Evolutionary conservation across 192 early-diverging fungal genomes (phyloP), one percentile per base, ranked within the genome.

Genomic region (Allomyces javanicus): DNA sequence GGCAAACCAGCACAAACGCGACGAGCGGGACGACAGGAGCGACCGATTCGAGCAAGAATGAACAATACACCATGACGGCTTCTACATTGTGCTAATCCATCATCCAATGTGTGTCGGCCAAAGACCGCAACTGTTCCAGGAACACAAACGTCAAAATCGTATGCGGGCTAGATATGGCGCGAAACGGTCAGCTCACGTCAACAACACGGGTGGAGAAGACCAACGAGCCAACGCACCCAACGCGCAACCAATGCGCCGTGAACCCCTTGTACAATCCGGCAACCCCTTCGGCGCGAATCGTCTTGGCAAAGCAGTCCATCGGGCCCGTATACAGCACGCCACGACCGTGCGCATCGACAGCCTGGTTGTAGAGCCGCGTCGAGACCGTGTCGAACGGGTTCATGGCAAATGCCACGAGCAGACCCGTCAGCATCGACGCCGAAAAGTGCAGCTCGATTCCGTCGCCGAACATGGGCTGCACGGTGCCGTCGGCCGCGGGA

Each of bases 381-480:
- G 81, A 88, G 62, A 94, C 86, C 10, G 96, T 91, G 75, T 97
- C 95, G 67, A 94, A 93, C n/a, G 95, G 93, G 66, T 97, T 96
- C 93, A 97, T 97, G 61, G 83, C 87, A 24, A 81, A 74, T 70
- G 89, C 91, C 19, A 95, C 87, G 69, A 90, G 85, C 66, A 94
- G 81, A 63, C 89, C 88, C 0, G 87, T 88, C 61, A 87, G 74
- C 78, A 93, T 76, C 72, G 84, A 85, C 4, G 89, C 83, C 44
- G 84, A 67, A 45, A 87, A 82, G 68, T 97, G 92, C 62, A 89
- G 81, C 11, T 77, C 55, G 24, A 85, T 76, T 65, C 83, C 78
- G 62, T 78, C 82, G 55, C 81, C 73, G 62, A 83, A 73, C 62
- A 76, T 76, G 61, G 76, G 67, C 65, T 70, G 75, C 74, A 79